Percentiles rank a stretch among this genome's conserved stretches.
Evolutionary conservation across 2,329 filamentous ascomycete species (phyloP).

Genomic region (Trichothecium roseum): DNA sequence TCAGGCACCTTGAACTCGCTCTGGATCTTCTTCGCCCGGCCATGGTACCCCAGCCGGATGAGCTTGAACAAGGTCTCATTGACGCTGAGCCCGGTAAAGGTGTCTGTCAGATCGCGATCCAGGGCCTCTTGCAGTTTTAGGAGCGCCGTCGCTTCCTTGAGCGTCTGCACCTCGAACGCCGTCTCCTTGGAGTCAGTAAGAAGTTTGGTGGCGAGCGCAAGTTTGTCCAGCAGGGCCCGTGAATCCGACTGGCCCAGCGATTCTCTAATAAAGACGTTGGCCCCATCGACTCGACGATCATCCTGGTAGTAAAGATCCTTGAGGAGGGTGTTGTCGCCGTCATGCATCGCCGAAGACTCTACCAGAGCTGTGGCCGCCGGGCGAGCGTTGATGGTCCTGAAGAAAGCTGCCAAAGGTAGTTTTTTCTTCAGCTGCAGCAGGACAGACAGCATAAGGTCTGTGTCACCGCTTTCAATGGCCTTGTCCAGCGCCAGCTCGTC

Average conservation of each 20-base stretch:
- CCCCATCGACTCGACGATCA: constrained; percentile 78
- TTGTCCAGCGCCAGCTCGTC: constrained; percentile 93
- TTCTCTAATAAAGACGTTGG: constrained; percentile 78
- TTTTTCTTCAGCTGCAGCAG: constrained; percentile 83
- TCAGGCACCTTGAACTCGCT: constrained; percentile 89
- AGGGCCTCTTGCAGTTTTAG: constrained; percentile 79
- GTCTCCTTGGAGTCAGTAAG: constrained; percentile 76
- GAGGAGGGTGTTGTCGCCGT: constrained; percentile 66
- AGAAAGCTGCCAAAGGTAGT: constrained; percentile 81
- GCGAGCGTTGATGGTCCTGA: constrained; percentile 77
- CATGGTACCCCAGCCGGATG: constrained; percentile 69
- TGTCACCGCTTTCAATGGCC: constrained; percentile 89
- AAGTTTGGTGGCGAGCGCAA: constrained; percentile 76
- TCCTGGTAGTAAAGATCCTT: constrained; percentile 98
- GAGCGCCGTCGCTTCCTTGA: constrained; percentile 72
- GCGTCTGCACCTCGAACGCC: constrained; percentile 58
- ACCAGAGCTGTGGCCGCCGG: constrained; percentile 83
- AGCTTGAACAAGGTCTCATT: constrained; percentile 91
- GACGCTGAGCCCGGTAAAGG: constrained; percentile 73
- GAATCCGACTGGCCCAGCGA: constrained; percentile 64
- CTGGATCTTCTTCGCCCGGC: constrained; percentile 78
- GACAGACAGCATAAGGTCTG: constrained; percentile 84
- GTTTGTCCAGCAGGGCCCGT: constrained; percentile 67
- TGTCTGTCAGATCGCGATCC: constrained; percentile 69
- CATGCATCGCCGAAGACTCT: constrained; percentile 63